A percentile compares a stretch with the other conserved stretches of the same genome.
phyloP scores from a whole-genome alignment of 1,284 basidiomycete genomes.

The Marasmius tenuissimus region DNA sequence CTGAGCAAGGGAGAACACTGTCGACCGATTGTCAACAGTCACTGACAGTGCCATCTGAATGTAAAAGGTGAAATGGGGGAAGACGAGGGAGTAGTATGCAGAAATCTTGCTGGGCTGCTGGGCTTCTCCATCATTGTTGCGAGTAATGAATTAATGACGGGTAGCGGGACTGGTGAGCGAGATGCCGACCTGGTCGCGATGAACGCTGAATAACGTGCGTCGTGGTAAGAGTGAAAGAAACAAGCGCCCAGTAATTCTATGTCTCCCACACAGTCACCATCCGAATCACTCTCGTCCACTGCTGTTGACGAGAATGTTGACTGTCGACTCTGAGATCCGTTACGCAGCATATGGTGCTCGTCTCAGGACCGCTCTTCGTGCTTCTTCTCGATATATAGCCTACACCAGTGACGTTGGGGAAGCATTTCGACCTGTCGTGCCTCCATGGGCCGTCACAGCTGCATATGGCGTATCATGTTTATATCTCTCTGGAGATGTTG shows the following conservation, averaged over 20 bases:
- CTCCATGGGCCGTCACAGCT: slow-evolving; percentile 74
- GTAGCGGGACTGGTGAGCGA: slow-evolving; percentile 3
- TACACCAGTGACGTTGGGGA: slow-evolving; percentile 93
- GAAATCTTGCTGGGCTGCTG: slow-evolving; percentile 66
- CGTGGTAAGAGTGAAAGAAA: background rate
- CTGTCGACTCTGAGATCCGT: slow-evolving; percentile 59
- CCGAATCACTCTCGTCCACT: background rate
- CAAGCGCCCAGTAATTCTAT: background rate
- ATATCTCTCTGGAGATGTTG: slow-evolving; percentile 77
- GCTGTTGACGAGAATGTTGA: slow-evolving; percentile 60
- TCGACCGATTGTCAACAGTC: slow-evolving; percentile 78
- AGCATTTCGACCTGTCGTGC: slow-evolving; percentile 87
- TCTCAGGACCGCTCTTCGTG: slow-evolving; percentile 73
- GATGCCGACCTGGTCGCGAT: slow-evolving; percentile 5
- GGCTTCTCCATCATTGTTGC: slow-evolving; percentile 33
- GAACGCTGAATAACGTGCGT: background rate
- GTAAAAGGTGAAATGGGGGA: slow-evolving; percentile 88
- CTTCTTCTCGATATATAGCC: slow-evolving; percentile 77
- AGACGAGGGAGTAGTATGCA: slow-evolving; percentile 92
- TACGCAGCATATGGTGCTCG: slow-evolving; percentile 82
- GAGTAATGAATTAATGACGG: background rate
- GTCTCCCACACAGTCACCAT: background rate
- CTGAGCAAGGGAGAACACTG: slow-evolving; percentile 46
- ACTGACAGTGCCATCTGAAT: slow-evolving; percentile 82
- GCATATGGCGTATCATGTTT: slow-evolving; percentile 90